A percentile compares a stretch with the other conserved stretches of the same genome.
Evolutionary conservation across 257 asterid species (phyloP).

Genomic region (Echium plantagineum): DNA sequence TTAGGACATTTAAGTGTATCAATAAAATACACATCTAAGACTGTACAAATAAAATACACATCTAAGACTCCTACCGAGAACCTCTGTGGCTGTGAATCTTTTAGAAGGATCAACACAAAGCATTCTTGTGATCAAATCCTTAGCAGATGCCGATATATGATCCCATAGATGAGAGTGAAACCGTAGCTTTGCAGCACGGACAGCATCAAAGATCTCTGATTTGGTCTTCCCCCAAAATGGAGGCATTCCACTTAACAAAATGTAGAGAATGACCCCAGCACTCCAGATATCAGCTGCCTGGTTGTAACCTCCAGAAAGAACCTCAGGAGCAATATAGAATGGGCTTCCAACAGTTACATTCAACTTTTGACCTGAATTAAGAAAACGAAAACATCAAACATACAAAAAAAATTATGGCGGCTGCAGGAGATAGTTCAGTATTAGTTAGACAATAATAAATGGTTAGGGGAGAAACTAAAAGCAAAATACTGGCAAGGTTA

Average conservation of each 20-base stretch:
- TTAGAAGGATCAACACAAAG: constrained; percentile 34
- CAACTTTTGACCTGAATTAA: constrained; percentile 33
- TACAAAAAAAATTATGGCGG: not conserved
- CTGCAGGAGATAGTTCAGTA: not conserved
- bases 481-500: not conserved
- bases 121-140: constrained; percentile 41
- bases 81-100: constrained; percentile 38
- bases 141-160: constrained; percentile 37
- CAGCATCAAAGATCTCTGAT: constrained; percentile 48
- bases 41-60: too few species aligned
- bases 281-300: constrained; percentile 62
- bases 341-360: constrained; percentile 61
- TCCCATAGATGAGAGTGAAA: constrained; percentile 42
- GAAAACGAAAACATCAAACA: not conserved
- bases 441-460: too few species aligned
- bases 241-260: constrained; percentile 50
- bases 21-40: too few species aligned
- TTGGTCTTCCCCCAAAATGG: constrained; percentile 66
- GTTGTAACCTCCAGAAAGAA: constrained; percentile 37
- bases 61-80: constrained; percentile 27
- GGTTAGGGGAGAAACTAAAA: not conserved
- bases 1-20: too few species aligned
- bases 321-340: constrained; percentile 60
- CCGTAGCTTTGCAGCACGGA: constrained; percentile 36
- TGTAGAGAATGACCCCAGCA: constrained; percentile 58